These are phyloP conservation scores for Pterula multifida DNA, from an alignment of 1,284 basidiomycete genomes.

Conservation along the genomic window DNA sequence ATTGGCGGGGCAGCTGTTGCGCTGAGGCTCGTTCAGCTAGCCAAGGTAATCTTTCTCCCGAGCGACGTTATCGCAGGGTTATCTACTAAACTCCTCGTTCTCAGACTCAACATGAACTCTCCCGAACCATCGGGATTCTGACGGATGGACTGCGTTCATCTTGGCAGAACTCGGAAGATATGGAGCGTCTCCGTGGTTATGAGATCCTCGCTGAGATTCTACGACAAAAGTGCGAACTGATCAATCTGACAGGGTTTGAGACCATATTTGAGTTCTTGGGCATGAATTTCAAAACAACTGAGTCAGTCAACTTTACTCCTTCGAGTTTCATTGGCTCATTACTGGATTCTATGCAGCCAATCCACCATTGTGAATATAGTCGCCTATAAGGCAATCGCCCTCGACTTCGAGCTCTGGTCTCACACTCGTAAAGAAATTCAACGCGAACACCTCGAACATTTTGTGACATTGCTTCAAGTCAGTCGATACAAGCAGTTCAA, in stretches of 20 bases:
- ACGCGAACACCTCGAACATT: conserved; percentile 69
- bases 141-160: conserved; percentile 69
- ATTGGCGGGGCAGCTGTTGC: conserved; percentile 75
- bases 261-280: conserved; percentile 78
- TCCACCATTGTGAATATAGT: conserved; percentile 76
- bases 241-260: conserved; percentile 70
- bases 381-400: conserved; percentile 73
- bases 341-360: conserved; percentile 29
- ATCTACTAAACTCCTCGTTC: too few species aligned
- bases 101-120: conserved; percentile 64
- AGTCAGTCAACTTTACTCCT: conserved; percentile 33
- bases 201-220: conserved; percentile 76
- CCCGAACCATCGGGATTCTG: conserved; percentile 60
- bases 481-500: conserved; percentile 73
- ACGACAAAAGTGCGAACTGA: conserved; percentile 57
- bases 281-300: conserved; percentile 68
- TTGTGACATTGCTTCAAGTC: conserved; percentile 55
- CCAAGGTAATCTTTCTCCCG: too few species aligned
- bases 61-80: too few species aligned
- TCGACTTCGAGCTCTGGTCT: conserved; percentile 90
- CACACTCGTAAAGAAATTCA: conserved; percentile 60
- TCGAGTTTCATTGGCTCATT: conserved; percentile 4
- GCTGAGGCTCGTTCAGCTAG: conserved; percentile 70
- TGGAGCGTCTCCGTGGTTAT: conserved; percentile 81
- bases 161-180: conserved; percentile 90